These are phyloP conservation scores for Sporobolomyces phaffii DNA, from an alignment of 768 basidiomycete species.

Conservation along the genomic window DNA sequence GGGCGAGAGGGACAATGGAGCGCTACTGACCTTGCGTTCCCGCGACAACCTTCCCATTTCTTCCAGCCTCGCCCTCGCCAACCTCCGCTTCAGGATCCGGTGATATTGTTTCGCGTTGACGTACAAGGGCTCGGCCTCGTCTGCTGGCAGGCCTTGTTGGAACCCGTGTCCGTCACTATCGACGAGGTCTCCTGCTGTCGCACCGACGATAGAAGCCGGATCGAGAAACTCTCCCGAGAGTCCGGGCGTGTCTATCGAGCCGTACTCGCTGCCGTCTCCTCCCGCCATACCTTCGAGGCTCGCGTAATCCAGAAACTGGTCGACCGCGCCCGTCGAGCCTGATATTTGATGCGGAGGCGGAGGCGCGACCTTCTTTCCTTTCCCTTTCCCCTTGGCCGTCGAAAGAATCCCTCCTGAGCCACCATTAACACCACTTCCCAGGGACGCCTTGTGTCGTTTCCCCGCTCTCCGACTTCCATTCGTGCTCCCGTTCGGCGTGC, in stretches of 20 bases:
- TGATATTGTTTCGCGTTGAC: slow-evolving; percentile 99
- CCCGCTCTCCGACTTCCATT: background rate
- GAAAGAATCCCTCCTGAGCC: too few relatives aligned
- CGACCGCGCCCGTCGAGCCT: background rate
- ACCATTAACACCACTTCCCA: too few relatives aligned
- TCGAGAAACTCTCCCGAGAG: background rate
- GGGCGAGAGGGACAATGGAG: background rate
- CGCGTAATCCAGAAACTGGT: background rate
- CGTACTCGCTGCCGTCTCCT: background rate
- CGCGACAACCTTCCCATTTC: slow-evolving; percentile 87
- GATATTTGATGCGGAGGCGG: background rate
- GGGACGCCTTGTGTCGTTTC: slow-evolving; percentile 12
- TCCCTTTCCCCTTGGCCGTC: background rate
- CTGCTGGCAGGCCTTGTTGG: slow-evolving; percentile 18
- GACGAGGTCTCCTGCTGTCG: background rate
- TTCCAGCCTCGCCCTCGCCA: slow-evolving; percentile 82
- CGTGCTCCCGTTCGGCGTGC: background rate
- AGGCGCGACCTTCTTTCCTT: background rate
- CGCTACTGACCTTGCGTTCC: slow-evolving; percentile 68
- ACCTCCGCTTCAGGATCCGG: slow-evolving; percentile 89
- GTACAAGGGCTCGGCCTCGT: slow-evolving; percentile 93
- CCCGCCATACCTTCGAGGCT: background rate
- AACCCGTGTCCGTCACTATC: slow-evolving; percentile 2
- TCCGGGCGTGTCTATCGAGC: background rate
- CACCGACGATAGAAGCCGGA: background rate